Conservation (phyloP, 257 asterid species). For the Solanum piurae region DNA sequence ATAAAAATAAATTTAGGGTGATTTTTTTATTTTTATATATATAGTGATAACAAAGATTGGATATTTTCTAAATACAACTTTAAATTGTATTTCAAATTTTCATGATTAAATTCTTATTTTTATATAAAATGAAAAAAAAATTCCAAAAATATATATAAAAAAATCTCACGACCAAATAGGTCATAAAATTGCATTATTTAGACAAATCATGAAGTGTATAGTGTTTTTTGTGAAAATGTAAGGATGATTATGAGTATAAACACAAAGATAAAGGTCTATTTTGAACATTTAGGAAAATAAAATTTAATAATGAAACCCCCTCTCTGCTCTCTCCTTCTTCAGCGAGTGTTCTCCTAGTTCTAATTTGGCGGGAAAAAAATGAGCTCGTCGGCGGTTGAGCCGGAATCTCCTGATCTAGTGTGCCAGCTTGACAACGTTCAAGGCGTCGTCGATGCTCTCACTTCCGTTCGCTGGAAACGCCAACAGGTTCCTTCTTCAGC, state of each 20-base stretch:
- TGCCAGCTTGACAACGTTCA: slow-evolving; percentile 85
- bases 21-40: too few relatives aligned
- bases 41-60: too few relatives aligned
- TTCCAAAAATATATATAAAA: too few relatives aligned
- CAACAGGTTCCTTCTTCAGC: slow-evolving; percentile 38
- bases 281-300: background rate
- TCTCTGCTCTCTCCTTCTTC: background rate
- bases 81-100: too few relatives aligned
- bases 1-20: too few relatives aligned
- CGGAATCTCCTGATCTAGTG: slow-evolving; percentile 49
- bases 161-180: background rate
- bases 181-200: background rate
- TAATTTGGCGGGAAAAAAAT: slow-evolving; percentile 58
- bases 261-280: background rate
- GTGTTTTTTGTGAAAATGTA: background rate
- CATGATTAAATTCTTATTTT: background rate
- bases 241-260: background rate
- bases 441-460: slow-evolving; percentile 86
- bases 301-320: background rate
- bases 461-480: slow-evolving; percentile 93
- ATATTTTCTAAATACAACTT: background rate
- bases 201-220: background rate
- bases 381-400: slow-evolving; percentile 57
- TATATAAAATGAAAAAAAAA: too few relatives aligned
- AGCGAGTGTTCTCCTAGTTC: background rate